These are phyloP conservation scores for Lichtheimia hyalospora DNA, from an alignment of 371 early-diverging fungal genomes.

Conservation along the genomic window DNA sequence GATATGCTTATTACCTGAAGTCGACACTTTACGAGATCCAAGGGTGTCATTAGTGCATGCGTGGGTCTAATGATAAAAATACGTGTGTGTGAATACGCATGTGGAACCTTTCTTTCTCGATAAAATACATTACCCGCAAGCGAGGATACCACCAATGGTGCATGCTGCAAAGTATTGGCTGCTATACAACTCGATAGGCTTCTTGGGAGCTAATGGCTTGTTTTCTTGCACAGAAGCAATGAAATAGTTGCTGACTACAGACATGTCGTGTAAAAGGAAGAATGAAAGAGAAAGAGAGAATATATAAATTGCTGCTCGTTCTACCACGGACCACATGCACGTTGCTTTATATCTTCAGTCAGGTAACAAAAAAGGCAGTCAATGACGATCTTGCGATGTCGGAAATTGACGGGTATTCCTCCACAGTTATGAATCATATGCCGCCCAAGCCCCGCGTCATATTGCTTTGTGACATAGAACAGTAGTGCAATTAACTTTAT, in stretches of 20 bases:
- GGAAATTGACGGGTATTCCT: too few species aligned
- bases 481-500: too few species aligned
- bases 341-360: too few species aligned
- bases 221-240: slow-evolving; percentile 7
- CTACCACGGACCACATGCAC: too few species aligned
- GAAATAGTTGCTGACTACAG: neutral
- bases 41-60: slow-evolving; percentile 61
- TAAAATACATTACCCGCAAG: slow-evolving; percentile 48
- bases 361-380: too few species aligned
- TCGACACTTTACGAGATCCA: slow-evolving; percentile 71
- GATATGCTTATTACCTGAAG: slow-evolving; percentile 38
- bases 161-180: slow-evolving; percentile 36
- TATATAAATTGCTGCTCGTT: too few species aligned
- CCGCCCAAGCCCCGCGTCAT: too few species aligned
- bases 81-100: neutral
- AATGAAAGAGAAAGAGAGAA: too few species aligned
- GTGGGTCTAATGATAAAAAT: slow-evolving; percentile 32
- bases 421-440: too few species aligned
- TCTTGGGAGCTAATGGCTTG: neutral
- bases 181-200: slow-evolving; percentile 49
- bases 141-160: slow-evolving; percentile 58
- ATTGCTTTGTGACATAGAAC: too few species aligned
- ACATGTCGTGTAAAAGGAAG: neutral
- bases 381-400: too few species aligned
- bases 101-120: too few species aligned